Base-by-base conservation (phyloP, 2,329 filamentous ascomycete species). In the Didymella pomorum region DNA sequence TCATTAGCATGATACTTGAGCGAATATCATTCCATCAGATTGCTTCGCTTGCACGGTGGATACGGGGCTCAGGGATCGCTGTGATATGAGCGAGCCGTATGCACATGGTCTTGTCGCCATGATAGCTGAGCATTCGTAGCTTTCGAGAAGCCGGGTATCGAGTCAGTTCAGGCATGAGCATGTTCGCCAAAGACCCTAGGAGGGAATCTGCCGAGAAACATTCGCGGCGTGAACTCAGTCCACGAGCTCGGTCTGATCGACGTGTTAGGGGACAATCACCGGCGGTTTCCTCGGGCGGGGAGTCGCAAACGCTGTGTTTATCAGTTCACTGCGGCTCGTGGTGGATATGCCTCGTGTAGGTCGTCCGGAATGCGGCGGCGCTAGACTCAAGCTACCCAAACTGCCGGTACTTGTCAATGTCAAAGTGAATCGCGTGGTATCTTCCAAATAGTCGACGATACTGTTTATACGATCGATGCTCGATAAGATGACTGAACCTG, bases 101-200 rank as follows among this genome's bases (percentile, higher is more conserved):
- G 6, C 37, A 8, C 14, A 33, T 11, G 16, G 48, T 53, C 56
- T 53, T 58, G 44, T 54, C 50, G 51, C 45, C 50, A 45, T 50
- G 31, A 8, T 25, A 48, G 26, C 50, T 46, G 41, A 54, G 56
- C 20, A 26, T 1, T 23, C 26, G 33, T 43, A 39, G 6, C 41
- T 23, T 42, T 33, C 33, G 25, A 42, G 20, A 39, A 31, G 16
- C 23, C 4, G 6, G 11, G 20, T 12, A 33, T 14, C 37, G 55
- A 58, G 42, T 46, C 54, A 57, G 42, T 11, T n/a, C 6, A 35
- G 16, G 4, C 31, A n/a, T 35, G 31, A 35, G 31, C 5, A 12
- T 18, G 28, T 14, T 23, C 31, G 31, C 11, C 16, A 14, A 35
- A n/a, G 31, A 23, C 35, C 14, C 28, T 9, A 25, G 10, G 10